Evolutionary conservation across 2,329 filamentous ascomycete species (phyloP), one percentile per base, ranked within the genome.

Genomic region (Geosmithia morbida): DNA sequence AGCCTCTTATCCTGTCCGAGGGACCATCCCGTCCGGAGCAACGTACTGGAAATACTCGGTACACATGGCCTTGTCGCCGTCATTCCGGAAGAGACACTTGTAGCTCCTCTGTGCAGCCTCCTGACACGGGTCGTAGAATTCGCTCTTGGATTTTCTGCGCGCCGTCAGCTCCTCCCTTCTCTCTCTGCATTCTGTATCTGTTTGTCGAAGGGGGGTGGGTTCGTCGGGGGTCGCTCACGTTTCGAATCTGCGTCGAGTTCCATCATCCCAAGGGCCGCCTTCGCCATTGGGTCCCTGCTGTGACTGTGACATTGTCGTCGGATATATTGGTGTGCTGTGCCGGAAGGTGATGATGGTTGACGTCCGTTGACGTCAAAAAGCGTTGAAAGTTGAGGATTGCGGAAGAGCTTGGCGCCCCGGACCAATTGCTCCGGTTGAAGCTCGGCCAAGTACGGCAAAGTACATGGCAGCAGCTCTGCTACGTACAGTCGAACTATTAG

Each of bases 41-140:
- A 46, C 85, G 66, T 62, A 96, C 88, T 96, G 87, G 61, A 98
- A 97, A 61, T 94, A 97, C 63, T 97, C 90, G 53, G 75, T 74
- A 61, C 92, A 98, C 84, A 97, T 85, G n/a, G 81, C 71, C 54
- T 81, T 77, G 60, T 97, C 87, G 14, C 86, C 89, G 19, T 76
- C 81, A 62, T 98, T 98, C 19, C 92, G 79, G 61, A 88, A 83
- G 59, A 98, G 68, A 59, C 92, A 98, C 62, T 79, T 82, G 55
- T 96, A 81, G 65, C 89, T 96, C 59, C 77, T 77, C 54, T 83
- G 72, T 7, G 92, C 90, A 5, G 87, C 87, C 57, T 95, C 90
- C 63, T 97, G 90, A 65, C 92, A 98, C 2, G 92, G 92, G 58
- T 98, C 92, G 62, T 86, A 87, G 67, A 84, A 97, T 62, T 96